These are phyloP conservation scores for Ilex aquifolium DNA, from an alignment of 257 asterid species.

Conservation along the genomic window DNA sequence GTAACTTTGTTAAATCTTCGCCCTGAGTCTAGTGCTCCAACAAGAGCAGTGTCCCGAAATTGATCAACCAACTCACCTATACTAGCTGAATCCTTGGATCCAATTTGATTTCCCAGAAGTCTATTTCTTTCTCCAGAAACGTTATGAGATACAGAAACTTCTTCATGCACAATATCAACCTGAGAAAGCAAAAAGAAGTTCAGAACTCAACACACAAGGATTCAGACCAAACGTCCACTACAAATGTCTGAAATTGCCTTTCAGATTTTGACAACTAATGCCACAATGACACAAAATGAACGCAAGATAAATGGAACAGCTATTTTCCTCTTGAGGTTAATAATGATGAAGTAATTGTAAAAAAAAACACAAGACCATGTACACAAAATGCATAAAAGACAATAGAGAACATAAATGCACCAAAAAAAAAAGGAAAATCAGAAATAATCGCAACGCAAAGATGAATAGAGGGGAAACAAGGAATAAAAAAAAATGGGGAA, in stretches of 20 bases:
- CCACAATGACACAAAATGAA: slow-evolving; percentile 4
- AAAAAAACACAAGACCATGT: not conserved
- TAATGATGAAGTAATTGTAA: not conserved
- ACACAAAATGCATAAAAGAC: not conserved
- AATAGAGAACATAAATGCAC: not conserved
- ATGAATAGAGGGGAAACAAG: too few species aligned
- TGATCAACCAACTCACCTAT: slow-evolving; percentile 44
- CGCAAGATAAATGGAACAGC: too few species aligned
- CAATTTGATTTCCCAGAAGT: slow-evolving; percentile 27
- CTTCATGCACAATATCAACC: slow-evolving; percentile 46
- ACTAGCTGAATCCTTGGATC: slow-evolving; percentile 30
- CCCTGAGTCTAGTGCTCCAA: slow-evolving; percentile 39
- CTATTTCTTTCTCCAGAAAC: slow-evolving; percentile 38
- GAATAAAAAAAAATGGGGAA: too few species aligned
- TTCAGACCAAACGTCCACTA: not conserved
- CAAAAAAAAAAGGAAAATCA: too few species aligned
- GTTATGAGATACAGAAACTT: slow-evolving; percentile 30
- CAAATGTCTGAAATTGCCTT: not conserved
- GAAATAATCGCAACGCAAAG: too few species aligned
- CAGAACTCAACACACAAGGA: slow-evolving; percentile 11
- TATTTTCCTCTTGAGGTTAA: too few species aligned
- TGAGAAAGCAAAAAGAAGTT: slow-evolving; percentile 25
- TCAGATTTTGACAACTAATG: not conserved
- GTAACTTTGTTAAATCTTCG: slow-evolving; percentile 34
- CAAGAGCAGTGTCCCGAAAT: slow-evolving; percentile 36